A percentile compares a stretch with the other conserved stretches of the same genome.
These are phyloP conservation scores for Conringia planisiliqua DNA, from an alignment of 345 rosid species.

Conservation along the genomic window DNA sequence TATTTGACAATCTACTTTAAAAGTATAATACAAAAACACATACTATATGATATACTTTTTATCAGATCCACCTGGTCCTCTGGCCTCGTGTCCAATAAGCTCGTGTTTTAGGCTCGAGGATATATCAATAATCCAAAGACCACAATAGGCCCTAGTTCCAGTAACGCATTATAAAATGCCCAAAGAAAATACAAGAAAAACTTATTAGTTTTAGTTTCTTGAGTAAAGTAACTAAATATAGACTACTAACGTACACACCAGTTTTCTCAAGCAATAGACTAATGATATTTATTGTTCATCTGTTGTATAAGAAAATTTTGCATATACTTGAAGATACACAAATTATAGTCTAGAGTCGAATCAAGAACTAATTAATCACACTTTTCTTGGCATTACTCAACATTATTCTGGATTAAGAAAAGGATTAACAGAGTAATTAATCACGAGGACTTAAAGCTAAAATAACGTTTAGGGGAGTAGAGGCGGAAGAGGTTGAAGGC, in stretches of 20 bases:
- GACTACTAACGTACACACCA: background rate
- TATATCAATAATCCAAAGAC: background rate
- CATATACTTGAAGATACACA: background rate
- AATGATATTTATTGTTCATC: background rate
- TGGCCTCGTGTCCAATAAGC: background rate
- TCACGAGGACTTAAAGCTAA: slow-evolving; percentile 38
- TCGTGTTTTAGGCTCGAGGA: background rate
- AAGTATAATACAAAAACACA: background rate
- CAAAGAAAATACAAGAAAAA: no score
- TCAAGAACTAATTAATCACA: background rate
- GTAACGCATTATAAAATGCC: background rate
- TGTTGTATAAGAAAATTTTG: background rate
- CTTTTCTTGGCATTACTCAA: slow-evolving; percentile 1
- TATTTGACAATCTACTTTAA: background rate
- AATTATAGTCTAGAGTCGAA: background rate
- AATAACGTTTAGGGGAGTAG: slow-evolving; percentile 50
- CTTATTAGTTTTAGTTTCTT: background rate
- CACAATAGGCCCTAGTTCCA: background rate
- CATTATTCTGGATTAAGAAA: slow-evolving; percentile 2
- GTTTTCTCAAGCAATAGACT: background rate
- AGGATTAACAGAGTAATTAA: background rate
- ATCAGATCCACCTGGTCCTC: background rate
- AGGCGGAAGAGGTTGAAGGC: slow-evolving; percentile 66
- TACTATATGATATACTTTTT: no score
- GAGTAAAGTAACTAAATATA: background rate